These are phyloP conservation scores for Rhododendron kiyosumense DNA, from an alignment of 148 eudicot species.

Conservation along the genomic window DNA sequence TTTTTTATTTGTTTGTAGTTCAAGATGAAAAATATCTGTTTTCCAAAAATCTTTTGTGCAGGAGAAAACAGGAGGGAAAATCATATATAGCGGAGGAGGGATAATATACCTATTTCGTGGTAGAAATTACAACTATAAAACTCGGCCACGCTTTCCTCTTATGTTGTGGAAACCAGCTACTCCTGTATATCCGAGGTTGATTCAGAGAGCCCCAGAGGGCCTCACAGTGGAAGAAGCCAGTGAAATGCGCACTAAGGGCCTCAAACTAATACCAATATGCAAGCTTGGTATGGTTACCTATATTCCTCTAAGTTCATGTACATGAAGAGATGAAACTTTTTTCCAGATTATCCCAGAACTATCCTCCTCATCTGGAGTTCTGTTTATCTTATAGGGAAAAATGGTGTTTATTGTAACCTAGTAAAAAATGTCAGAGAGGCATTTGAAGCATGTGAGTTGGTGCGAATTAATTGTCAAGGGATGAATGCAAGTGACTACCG, in stretches of 20 bases:
- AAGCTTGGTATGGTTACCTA: slow-evolving; percentile 59
- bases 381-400: slow-evolving; percentile 54
- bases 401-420: slow-evolving; percentile 68
- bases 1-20: background rate
- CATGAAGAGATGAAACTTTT: background rate
- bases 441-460: slow-evolving; percentile 93
- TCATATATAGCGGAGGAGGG: slow-evolving; percentile 74
- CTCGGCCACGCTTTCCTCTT: slow-evolving; percentile 79
- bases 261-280: slow-evolving; percentile 74
- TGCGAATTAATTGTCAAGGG: slow-evolving; percentile 78
- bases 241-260: slow-evolving; percentile 78
- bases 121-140: slow-evolving; percentile 80
- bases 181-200: slow-evolving; percentile 86
- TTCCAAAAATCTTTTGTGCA: slow-evolving; percentile 23
- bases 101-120: slow-evolving; percentile 83
- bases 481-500: slow-evolving; percentile 76
- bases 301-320: slow-evolving; percentile 2
- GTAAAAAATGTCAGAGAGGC: slow-evolving; percentile 74
- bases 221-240: slow-evolving; percentile 74
- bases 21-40: slow-evolving; percentile 4
- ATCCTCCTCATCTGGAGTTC: background rate
- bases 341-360: background rate
- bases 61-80: slow-evolving; percentile 94
- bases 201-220: slow-evolving; percentile 76
- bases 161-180: slow-evolving; percentile 93